Percentiles rank a stretch among this genome's conserved stretches.
Evolutionary conservation across 2,329 filamentous ascomycete species (phyloP).

Genomic region (Arachnopeziza araneosa): DNA sequence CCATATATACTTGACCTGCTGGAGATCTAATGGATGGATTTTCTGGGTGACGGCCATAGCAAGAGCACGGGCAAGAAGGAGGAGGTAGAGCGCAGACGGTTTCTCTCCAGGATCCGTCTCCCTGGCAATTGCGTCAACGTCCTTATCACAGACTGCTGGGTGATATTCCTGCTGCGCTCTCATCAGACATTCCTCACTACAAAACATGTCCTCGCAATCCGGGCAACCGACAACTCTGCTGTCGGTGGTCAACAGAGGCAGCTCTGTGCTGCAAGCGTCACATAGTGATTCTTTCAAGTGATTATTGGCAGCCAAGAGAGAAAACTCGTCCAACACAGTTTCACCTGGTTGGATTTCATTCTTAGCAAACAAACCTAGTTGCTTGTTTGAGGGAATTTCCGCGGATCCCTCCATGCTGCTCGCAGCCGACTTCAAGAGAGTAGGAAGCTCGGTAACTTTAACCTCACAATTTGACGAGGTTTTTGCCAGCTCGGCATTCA

Average conservation of each 20-base stretch:
- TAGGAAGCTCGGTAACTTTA: conserved; percentile 67
- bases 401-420: conserved; percentile 44
- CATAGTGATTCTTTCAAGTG: conserved; percentile 81
- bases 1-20: conserved; percentile 63
- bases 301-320: conserved; percentile 83
- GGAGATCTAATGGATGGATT: conserved; percentile 56
- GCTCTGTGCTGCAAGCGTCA: conserved; percentile 76
- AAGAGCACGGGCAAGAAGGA: conserved; percentile 56
- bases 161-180: conserved; percentile 56
- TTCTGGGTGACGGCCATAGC: conserved; percentile 59
- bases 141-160: conserved; percentile 60
- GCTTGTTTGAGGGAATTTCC: conserved; percentile 57
- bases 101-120: conserved; percentile 55
- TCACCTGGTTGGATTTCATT: conserved; percentile 74
- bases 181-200: conserved; percentile 52
- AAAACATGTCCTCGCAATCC: conserved; percentile 62
- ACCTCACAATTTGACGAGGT: conserved; percentile 82
- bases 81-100: conserved; percentile 55
- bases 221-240: conserved; percentile 48
- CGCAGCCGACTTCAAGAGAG: conserved; percentile 49
- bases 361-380: conserved; percentile 86
- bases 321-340: conserved; percentile 73
- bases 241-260: conserved; percentile 52
- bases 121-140: conserved; percentile 60
- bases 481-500: conserved; percentile 64